Evolutionary conservation across 495 filamentous ascomycete species (phyloP).

Genomic region (Lophium mytilinum): DNA sequence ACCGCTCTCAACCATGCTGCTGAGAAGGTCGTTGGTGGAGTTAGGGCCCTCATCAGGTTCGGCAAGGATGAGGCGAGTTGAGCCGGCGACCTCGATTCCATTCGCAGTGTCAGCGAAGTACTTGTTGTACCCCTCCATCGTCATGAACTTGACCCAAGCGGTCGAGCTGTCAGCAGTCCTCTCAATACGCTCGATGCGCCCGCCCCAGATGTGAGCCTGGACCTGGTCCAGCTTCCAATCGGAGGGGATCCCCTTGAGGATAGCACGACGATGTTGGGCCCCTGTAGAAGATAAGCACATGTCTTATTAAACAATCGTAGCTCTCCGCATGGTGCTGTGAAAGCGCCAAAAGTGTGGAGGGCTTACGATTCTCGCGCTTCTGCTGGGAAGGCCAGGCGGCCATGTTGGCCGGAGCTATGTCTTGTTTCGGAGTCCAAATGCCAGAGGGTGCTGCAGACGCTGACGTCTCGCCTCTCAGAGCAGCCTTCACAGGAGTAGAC

Average conservation of each 20-base stretch:
- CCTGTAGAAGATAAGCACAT: constrained; percentile 14
- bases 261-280: constrained; percentile 29
- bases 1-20: constrained; percentile 30
- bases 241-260: constrained; percentile 36
- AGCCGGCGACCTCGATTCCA: constrained; percentile 32
- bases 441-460: too few relatives aligned
- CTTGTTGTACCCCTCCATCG: constrained; percentile 32
- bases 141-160: constrained; percentile 39
- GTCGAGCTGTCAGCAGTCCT: constrained; percentile 14
- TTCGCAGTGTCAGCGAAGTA: constrained; percentile 39
- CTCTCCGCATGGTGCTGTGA: too few relatives aligned
- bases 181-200: constrained; percentile 34
- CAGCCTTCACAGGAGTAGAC: too few relatives aligned
- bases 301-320: too few relatives aligned
- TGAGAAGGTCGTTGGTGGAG: constrained; percentile 34
- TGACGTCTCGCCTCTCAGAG: too few relatives aligned
- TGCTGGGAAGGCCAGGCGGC: constrained; percentile 11
- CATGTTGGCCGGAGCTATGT: not conserved
- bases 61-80: constrained; percentile 29
- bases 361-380: constrained; percentile 18
- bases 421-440: not conserved
- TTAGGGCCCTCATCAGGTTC: constrained; percentile 34
- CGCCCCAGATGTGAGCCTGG: constrained; percentile 39
- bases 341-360: too few relatives aligned
- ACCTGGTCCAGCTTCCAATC: constrained; percentile 29